Base-by-base conservation (phyloP, 192 early-diverging fungal genomes). In the Lobosporangium transversale region DNA sequence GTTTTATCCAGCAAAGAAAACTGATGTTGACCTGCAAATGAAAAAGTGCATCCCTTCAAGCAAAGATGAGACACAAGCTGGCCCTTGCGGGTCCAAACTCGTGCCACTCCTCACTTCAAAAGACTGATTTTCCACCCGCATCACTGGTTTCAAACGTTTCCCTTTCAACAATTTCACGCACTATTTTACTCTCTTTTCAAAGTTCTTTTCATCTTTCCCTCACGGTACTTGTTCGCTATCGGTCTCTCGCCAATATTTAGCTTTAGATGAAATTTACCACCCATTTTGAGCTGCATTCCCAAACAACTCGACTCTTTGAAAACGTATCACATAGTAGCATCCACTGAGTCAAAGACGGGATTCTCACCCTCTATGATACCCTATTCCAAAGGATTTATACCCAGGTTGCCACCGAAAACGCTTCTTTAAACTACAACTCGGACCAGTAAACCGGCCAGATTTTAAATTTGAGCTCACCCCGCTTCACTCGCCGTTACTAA, bases 151-250 rank as follows among this genome's bases (percentile, higher is more conserved):
- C 81, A 86, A 86, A 69, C 83, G 85, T 81, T 90, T 90, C 88
- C 89, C 87, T 92, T 90, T 86, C 81, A 85, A 86, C 89, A 89
- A 90, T 92, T 90, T 91, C 88, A 90, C 89, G 88, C 84, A 84
- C 89, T 91, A 65, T 89, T 91, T 88, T 81, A 90, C 87, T 92
- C 89, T 89, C 87, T 91, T 89, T 92, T 87, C 87, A 89, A 88
- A 89, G 86, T 89, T 79, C 86, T 89, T 90, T 91, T 90, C 89
- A 91, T 88, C 90, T 91, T 91, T 92, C 89, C 87, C 85, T 92
- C 88, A 90, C n/a, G n/a, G n/a, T n/a, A n/a, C n/a, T n/a, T 91
- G 89, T 92, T 92, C 84, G 88, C 88, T 92, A 92, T 92, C 87
- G 87, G 90, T 90, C 88, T 91, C 90, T 90, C 84, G 85, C 84